phyloP scores from a whole-genome alignment of 2,329 filamentous ascomycete species.

The Colletotrichum aenigma region DNA sequence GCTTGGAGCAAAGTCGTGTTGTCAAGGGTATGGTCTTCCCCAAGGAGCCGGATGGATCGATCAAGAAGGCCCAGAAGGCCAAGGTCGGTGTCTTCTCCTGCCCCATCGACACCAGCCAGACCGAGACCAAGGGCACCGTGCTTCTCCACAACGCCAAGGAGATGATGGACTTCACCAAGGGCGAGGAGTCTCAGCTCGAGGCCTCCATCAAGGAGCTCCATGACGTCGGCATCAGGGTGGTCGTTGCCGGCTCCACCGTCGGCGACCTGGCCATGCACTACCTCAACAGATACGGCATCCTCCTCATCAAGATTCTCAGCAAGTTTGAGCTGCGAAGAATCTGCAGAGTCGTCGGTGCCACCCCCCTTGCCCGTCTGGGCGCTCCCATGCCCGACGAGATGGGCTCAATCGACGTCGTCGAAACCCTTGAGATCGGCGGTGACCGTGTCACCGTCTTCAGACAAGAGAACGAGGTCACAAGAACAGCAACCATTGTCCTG shows the following conservation, averaged over 20 bases:
- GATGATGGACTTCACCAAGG: constrained; percentile 98
- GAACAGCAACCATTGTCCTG: constrained; percentile 92
- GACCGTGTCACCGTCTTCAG: constrained; percentile 98
- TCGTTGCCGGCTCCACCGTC: constrained; percentile 90
- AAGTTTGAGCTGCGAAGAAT: constrained; percentile 96
- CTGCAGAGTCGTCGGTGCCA: constrained; percentile 95
- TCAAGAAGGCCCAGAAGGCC: constrained; percentile 91
- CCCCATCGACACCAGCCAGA: constrained; percentile 93
- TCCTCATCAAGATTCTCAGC: constrained; percentile 95
- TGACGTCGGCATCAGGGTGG: constrained; percentile 89
- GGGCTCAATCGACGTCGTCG: constrained; percentile 91
- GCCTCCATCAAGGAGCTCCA: constrained; percentile 91
- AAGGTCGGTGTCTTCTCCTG: constrained; percentile 98
- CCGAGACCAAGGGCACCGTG: constrained; percentile 98
- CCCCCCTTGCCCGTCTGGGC: constrained; percentile 91
- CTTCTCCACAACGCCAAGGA: constrained; percentile 96
- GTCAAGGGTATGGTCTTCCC: constrained; percentile 99
- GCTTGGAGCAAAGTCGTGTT: constrained; percentile 90
- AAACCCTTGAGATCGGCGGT: constrained; percentile 96
- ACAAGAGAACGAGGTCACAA: constrained; percentile 90
- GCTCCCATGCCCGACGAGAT: constrained; percentile 99
- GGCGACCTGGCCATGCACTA: constrained; percentile 94
- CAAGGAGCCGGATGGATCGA: constrained; percentile 86
- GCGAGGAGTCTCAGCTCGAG: constrained; percentile 93
- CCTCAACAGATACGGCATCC: constrained; percentile 94